phyloP scores from a whole-genome alignment of 1,139 yeast species.

The Taphrina flavorubra region DNA sequence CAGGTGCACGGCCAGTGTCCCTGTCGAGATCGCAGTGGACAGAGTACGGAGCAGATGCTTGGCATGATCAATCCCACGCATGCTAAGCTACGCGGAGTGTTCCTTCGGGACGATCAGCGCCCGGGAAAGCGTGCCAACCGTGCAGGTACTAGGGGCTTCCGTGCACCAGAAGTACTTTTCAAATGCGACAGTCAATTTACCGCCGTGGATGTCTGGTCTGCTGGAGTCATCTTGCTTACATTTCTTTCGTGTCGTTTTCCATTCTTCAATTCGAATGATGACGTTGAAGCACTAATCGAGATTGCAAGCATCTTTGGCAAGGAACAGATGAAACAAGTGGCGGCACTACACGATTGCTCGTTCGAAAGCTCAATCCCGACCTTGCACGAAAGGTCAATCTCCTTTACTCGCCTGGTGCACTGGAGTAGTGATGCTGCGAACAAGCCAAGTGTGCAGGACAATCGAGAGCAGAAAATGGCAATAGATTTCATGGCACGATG shows the following conservation, averaged over 20 bases:
- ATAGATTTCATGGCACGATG: constrained; percentile 62
- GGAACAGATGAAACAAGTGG: constrained; percentile 73
- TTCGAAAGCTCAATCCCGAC: constrained; percentile 69
- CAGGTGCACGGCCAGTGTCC: constrained; percentile 44
- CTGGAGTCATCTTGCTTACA: constrained; percentile 82
- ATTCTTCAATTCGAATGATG: constrained; percentile 86
- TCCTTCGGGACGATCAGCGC: constrained; percentile 76
- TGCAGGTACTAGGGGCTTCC: constrained; percentile 96
- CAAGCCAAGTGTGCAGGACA: constrained; percentile 46
- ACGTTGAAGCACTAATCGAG: constrained; percentile 87
- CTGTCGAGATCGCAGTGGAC: constrained; percentile 42
- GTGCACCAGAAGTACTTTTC: constrained; percentile 92
- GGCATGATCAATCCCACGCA: constrained; percentile 32
- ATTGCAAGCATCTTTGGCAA: constrained; percentile 82
- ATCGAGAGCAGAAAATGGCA: constrained; percentile 52
- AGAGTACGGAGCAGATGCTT: constrained; percentile 32
- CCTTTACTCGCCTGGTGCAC: constrained; percentile 54
- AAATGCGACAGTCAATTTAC: constrained; percentile 85
- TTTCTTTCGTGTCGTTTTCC: constrained; percentile 78
- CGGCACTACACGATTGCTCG: constrained; percentile 85
- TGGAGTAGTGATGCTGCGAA: constrained; percentile 49
- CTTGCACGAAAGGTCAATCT: constrained; percentile 51
- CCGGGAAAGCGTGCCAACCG: constrained; percentile 93
- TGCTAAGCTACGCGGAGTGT: constrained; percentile 60
- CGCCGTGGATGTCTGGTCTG: constrained; percentile 86